Evolutionary conservation across 306 rosid species (phyloP).

Genomic region (Pachyrhizus erosus): DNA sequence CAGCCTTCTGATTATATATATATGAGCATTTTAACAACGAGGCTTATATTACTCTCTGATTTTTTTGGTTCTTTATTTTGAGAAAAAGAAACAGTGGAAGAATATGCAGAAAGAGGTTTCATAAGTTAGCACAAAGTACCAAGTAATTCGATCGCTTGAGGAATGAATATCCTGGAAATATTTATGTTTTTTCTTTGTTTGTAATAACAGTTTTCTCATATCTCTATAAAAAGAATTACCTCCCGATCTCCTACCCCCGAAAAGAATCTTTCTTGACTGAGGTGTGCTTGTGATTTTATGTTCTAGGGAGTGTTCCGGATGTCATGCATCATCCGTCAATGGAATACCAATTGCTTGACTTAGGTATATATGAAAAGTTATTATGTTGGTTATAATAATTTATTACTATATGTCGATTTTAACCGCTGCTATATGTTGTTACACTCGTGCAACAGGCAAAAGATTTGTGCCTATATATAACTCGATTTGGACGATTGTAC

Average conservation of each 20-base stretch:
- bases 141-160: constrained; percentile 44
- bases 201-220: constrained; percentile 43
- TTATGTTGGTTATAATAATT: background rate
- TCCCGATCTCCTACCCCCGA: background rate
- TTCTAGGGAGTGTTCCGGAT: constrained; percentile 17
- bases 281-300: constrained; percentile 28
- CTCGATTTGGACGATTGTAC: background rate
- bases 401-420: background rate
- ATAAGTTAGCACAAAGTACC: constrained; percentile 46
- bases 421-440: background rate
- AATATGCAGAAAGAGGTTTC: constrained; percentile 42
- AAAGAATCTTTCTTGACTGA: background rate
- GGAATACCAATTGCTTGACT: background rate
- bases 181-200: constrained; percentile 39
- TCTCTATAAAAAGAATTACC: constrained; percentile 39
- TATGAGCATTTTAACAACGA: constrained; percentile 57
- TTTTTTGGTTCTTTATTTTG: constrained; percentile 44
- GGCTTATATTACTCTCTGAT: constrained; percentile 48
- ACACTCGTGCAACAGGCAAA: background rate
- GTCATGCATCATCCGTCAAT: background rate
- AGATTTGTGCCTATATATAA: background rate
- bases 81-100: constrained; percentile 40
- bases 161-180: constrained; percentile 56
- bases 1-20: constrained; percentile 81
- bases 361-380: constrained; percentile 6